Conservation (phyloP, 352 stramenopile species). For the Pythium inflatum region DNA sequence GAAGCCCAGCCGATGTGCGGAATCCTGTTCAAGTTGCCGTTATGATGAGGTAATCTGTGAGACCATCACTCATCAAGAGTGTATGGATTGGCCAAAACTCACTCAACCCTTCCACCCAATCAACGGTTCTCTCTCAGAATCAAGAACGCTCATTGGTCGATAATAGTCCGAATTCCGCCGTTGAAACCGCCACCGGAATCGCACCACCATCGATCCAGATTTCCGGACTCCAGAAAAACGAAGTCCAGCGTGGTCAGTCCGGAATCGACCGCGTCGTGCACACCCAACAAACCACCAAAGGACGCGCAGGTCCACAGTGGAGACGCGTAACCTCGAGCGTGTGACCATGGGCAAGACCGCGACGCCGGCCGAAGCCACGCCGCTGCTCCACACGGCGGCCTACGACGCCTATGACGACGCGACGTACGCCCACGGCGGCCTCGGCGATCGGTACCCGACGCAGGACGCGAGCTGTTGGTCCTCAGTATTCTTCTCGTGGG, state of each 20-base stretch:
- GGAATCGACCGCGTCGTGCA: conserved; percentile 4
- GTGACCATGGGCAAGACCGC: conserved; percentile 8
- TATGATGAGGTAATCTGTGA: too few species aligned
- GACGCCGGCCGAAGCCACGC: conserved; percentile 36
- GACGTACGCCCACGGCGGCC: conserved; percentile 25
- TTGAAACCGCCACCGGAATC: neutral
- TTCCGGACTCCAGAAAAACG: neutral
- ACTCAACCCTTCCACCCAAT: neutral
- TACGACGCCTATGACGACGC: conserved; percentile 12
- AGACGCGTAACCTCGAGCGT: neutral
- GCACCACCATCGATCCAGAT: neutral
- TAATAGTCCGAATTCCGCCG: neutral
- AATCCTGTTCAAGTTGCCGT: too few species aligned
- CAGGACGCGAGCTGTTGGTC: conserved; percentile 57
- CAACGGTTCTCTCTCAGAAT: too few species aligned
- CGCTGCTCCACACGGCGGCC: conserved; percentile 34
- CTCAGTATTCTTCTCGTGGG: conserved; percentile 86
- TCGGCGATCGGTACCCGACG: conserved; percentile 68
- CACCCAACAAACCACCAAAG: neutral
- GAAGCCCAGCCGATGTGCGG: too few species aligned
- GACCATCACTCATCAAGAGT: neutral
- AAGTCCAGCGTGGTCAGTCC: neutral
- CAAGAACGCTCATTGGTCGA: neutral
- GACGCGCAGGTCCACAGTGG: too few species aligned
- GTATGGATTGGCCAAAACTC: neutral